phyloP scores from a whole-genome alignment of 164 flowering plant species.

The Platanus orientalis region DNA sequence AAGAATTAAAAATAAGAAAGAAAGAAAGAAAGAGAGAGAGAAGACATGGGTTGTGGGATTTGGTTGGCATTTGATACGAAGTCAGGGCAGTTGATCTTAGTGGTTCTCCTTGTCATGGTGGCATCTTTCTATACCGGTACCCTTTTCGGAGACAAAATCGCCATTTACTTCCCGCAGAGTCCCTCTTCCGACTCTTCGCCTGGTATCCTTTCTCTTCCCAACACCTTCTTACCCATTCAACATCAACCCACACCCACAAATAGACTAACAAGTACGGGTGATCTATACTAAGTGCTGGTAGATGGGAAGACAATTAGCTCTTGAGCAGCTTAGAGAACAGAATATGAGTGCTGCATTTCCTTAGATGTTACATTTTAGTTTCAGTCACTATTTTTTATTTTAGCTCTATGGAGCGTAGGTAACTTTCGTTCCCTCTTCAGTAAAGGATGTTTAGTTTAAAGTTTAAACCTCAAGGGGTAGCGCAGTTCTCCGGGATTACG shows the following conservation, averaged over 20 bases:
- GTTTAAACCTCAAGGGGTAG: too few species aligned
- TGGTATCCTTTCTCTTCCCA: conserved; percentile 12
- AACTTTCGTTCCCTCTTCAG: too few species aligned
- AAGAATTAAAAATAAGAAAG: too few species aligned
- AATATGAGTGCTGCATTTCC: too few species aligned
- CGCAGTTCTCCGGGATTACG: too few species aligned
- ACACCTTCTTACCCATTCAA: neutral
- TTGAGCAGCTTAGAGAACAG: neutral
- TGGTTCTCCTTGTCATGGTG: conserved; percentile 55
- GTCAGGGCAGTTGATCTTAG: conserved; percentile 54
- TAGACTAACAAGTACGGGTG: too few species aligned
- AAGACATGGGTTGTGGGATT: conserved; percentile 30
- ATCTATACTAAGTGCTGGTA: neutral
- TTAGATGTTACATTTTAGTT: too few species aligned
- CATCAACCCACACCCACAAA: too few species aligned
- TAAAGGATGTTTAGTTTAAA: too few species aligned
- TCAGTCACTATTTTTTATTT: too few species aligned
- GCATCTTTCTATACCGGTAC: conserved; percentile 80
- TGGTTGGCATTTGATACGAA: conserved; percentile 60
- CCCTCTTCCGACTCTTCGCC: conserved; percentile 22
- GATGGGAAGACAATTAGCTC: neutral
- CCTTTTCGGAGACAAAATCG: conserved; percentile 48
- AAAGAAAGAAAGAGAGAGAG: too few species aligned
- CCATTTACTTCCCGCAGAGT: conserved; percentile 33
- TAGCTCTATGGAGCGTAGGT: too few species aligned